Evolutionary conservation across 2,329 filamentous ascomycete species (phyloP).

Genomic region (Nannizzia gypsea): DNA sequence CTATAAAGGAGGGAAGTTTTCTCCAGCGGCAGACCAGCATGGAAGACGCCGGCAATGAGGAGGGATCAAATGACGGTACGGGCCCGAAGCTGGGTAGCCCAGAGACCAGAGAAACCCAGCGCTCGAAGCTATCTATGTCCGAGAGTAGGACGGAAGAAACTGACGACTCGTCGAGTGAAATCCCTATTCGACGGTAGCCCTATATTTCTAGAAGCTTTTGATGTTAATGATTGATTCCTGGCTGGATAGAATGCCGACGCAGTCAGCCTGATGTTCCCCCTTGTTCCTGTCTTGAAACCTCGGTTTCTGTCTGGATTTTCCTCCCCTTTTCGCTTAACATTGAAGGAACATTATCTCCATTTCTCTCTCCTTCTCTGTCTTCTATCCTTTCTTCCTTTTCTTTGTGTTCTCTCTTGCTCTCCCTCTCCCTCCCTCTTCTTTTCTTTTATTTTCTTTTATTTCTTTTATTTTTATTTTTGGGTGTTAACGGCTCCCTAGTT

Average conservation of each 20-base stretch:
- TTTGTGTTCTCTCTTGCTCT: no score
- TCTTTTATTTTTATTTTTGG: no score
- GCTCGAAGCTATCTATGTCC: neutral
- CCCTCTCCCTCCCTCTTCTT: no score
- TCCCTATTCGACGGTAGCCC: neutral
- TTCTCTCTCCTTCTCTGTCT: no score
- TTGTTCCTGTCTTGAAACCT: no score
- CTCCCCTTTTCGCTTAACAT: no score
- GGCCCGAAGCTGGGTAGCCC: neutral
- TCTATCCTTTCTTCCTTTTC: no score
- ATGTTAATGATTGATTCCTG: neutral
- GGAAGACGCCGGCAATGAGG: conserved; percentile 26
- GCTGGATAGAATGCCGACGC: neutral
- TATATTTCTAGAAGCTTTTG: neutral
- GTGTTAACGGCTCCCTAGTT: no score
- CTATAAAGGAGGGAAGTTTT: conserved; percentile 82
- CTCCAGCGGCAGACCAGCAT: conserved; percentile 70
- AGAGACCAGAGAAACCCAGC: neutral
- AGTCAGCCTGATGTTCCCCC: no score
- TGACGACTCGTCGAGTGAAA: neutral
- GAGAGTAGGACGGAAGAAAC: neutral
- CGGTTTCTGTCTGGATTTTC: no score
- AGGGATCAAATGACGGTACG: neutral
- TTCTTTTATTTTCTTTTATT: no score
- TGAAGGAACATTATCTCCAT: no score